Percentiles rank a stretch among this genome's conserved stretches.
These are phyloP conservation scores for Fusarium udum DNA, from an alignment of 2,329 filamentous ascomycete species.

Conservation along the genomic window DNA sequence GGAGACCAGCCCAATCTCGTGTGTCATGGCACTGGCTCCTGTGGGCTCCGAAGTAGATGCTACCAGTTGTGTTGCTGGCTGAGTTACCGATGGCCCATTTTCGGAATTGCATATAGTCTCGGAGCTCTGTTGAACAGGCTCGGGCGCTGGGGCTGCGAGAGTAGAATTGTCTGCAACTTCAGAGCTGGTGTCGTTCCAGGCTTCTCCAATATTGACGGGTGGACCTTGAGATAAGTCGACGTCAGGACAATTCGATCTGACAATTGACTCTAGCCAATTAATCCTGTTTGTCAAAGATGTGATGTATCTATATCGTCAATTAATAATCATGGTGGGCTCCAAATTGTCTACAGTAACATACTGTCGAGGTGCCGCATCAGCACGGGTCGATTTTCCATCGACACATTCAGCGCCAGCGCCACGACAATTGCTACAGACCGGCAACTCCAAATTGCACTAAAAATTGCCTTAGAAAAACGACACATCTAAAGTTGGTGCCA, in stretches of 20 bases:
- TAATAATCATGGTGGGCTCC: neutral
- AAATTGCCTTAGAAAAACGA: neutral
- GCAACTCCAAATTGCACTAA: constrained; percentile 57
- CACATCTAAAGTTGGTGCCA: neutral
- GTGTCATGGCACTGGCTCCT: constrained; percentile 48
- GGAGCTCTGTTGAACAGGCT: neutral
- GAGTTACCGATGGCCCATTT: accelerated
- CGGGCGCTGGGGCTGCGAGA: neutral
- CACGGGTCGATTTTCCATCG: constrained; percentile 54
- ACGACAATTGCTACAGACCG: constrained; percentile 54
- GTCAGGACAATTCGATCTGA: constrained; percentile 54
- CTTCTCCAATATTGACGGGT: constrained; percentile 22
- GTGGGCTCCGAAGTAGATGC: constrained; percentile 16
- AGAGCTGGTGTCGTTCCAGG: constrained; percentile 6
- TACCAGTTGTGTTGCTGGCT: accelerated
- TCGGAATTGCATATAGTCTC: accelerated
- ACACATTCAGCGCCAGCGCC: constrained; percentile 54
- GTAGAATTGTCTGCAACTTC: constrained; percentile 5
- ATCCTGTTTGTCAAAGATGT: constrained; percentile 53
- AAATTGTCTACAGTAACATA: constrained; percentile 29
- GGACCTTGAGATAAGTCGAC: constrained; percentile 49
- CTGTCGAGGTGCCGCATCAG: constrained; percentile 54
- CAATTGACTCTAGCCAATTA: constrained; percentile 57
- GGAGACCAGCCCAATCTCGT: constrained; percentile 64
- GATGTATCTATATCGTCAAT: constrained; percentile 37